Percentiles rank a stretch among this genome's conserved stretches.
phyloP scores from a whole-genome alignment of 2,329 filamentous ascomycete species.

The Talaromyces sp. region DNA sequence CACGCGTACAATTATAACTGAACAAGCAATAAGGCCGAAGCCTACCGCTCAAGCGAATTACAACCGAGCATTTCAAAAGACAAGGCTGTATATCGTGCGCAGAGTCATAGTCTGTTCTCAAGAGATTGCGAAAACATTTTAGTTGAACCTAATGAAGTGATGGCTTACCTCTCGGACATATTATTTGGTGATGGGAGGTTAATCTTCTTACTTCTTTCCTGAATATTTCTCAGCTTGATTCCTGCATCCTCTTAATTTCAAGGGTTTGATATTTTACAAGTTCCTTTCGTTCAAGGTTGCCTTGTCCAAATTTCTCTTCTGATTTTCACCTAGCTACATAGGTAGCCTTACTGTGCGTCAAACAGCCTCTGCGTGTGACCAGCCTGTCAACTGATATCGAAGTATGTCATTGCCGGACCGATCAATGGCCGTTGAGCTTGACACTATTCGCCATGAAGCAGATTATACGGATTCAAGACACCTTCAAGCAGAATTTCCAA shows the following conservation, averaged over 20 bases:
- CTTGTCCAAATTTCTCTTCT: neutral
- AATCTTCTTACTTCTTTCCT: neutral
- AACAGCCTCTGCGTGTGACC: neutral
- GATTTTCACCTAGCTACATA: neutral
- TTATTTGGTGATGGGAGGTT: neutral
- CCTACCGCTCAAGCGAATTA: neutral
- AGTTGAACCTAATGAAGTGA: neutral
- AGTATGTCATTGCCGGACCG: neutral
- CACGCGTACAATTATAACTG: neutral
- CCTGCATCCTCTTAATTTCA: neutral
- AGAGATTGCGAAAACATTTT: neutral
- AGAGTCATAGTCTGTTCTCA: neutral
- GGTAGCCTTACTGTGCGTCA: neutral
- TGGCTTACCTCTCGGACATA: neutral
- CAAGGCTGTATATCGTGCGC: neutral
- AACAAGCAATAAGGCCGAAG: neutral
- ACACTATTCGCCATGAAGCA: neutral
- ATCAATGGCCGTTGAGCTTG: neutral
- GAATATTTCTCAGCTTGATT: neutral
- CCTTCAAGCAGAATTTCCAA: no score
- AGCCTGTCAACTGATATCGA: neutral
- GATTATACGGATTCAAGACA: no score
- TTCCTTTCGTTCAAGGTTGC: neutral
- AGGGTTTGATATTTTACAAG: neutral
- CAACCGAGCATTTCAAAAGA: neutral